phyloP scores from a whole-genome alignment of 2,329 filamentous ascomycete genomes.

The Myriosclerotinia scirpicola region DNA sequence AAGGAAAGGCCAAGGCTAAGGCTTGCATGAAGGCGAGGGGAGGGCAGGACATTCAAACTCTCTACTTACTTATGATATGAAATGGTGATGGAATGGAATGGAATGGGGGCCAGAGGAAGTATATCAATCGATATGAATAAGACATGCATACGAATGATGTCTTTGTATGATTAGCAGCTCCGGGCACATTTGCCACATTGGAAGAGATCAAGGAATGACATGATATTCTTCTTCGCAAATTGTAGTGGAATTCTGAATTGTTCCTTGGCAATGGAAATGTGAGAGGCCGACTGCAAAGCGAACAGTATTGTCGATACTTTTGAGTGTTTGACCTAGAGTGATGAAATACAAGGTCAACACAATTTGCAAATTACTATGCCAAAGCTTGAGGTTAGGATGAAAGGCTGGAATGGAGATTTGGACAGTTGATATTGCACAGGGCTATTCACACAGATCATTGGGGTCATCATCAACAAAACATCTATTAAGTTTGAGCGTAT shows the following conservation, averaged over 20 bases:
- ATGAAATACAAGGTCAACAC: background rate
- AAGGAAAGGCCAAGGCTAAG: background rate
- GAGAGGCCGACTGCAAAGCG: background rate
- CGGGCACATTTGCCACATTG: too few relatives aligned
- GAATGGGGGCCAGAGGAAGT: background rate
- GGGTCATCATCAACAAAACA: background rate
- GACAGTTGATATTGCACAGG: background rate
- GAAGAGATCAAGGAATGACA: background rate
- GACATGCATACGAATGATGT: background rate
- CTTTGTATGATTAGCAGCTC: conserved; percentile 6
- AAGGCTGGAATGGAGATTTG: too few relatives aligned
- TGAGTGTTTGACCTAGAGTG: background rate
- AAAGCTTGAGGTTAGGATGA: too few relatives aligned
- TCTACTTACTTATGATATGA: background rate
- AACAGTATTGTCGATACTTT: background rate
- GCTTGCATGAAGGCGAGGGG: background rate
- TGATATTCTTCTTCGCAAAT: background rate
- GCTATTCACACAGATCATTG: background rate
- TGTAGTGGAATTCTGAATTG: background rate
- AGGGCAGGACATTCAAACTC: background rate
- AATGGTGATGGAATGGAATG: background rate
- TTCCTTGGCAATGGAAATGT: background rate
- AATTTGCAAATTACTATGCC: too few relatives aligned
- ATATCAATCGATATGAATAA: background rate
- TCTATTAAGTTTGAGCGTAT: background rate